Conservation (phyloP, 164 flowering plant genomes). For the Pachysandra terminalis region DNA sequence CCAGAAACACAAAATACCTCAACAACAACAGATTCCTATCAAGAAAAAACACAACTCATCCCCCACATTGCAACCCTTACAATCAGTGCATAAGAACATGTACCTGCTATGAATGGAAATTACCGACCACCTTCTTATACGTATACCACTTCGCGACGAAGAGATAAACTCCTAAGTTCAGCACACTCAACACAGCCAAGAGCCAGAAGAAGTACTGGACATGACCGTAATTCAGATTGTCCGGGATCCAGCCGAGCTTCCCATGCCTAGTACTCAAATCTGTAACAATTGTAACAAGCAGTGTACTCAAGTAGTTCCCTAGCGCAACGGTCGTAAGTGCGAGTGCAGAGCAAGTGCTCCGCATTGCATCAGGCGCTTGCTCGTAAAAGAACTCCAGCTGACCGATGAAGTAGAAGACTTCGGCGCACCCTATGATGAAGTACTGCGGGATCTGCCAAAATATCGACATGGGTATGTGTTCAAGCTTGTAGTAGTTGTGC, state of each 20-base stretch:
- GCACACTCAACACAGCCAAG: background rate
- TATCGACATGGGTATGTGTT: constrained; percentile 10
- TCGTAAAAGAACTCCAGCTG: background rate
- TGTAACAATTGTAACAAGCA: background rate
- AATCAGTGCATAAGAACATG: background rate
- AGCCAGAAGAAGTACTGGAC: background rate
- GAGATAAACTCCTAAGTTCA: background rate
- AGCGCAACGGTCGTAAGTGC: background rate
- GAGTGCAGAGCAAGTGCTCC: background rate
- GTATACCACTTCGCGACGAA: background rate
- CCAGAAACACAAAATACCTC: no score
- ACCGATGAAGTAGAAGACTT: background rate
- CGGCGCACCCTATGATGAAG: constrained; percentile 20
- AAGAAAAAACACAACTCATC: no score
- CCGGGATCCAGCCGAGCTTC: background rate
- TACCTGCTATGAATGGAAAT: background rate
- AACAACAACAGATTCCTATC: no score
- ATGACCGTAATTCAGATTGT: background rate
- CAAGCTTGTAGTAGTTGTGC: constrained; percentile 9
- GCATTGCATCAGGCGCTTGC: background rate
- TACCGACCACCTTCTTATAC: background rate
- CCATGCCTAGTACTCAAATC: background rate
- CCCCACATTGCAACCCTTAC: no score
- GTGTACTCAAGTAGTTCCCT: background rate
- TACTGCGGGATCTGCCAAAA: constrained; percentile 27